Percentiles rank a stretch among this genome's conserved stretches.
phyloP scores from a whole-genome alignment of 2,329 filamentous ascomycete genomes.

The Pseudocercospora cruenta region DNA sequence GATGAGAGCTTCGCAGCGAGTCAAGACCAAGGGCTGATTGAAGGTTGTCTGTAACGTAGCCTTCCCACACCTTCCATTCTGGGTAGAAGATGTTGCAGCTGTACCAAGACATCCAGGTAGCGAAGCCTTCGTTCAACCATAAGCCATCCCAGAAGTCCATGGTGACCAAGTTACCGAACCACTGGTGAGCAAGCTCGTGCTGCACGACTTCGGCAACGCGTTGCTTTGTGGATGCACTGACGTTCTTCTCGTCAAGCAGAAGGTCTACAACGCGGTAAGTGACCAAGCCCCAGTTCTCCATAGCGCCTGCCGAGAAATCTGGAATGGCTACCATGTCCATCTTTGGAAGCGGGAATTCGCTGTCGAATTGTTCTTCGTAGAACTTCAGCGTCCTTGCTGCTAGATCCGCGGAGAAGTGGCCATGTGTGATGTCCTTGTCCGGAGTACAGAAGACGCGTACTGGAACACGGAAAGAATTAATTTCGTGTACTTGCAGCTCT shows the following conservation, averaged over 20 bases:
- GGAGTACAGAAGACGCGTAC: constrained; percentile 93
- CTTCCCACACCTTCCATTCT: constrained; percentile 98
- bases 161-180: constrained; percentile 92
- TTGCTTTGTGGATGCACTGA: constrained; percentile 86
- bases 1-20: constrained; percentile 90
- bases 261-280: constrained; percentile 93
- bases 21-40: constrained; percentile 86
- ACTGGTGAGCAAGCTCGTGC: constrained; percentile 94
- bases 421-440: constrained; percentile 86
- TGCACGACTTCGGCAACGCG: constrained; percentile 93
- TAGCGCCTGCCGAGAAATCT: constrained; percentile 92
- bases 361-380: constrained; percentile 93
- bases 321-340: constrained; percentile 97
- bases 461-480: constrained; percentile 85
- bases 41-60: constrained; percentile 89
- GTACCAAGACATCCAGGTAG: constrained; percentile 92
- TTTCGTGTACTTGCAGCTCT: constrained; percentile 92
- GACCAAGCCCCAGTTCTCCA: constrained; percentile 98
- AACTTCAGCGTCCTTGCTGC: constrained; percentile 88
- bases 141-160: constrained; percentile 81
- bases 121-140: constrained; percentile 90
- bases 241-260: constrained; percentile 87
- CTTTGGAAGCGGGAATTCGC: constrained; percentile 83
- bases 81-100: constrained; percentile 94
- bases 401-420: constrained; percentile 85